phyloP scores from a whole-genome alignment of 139 green algal species.

The Coelastrella sp. region DNA sequence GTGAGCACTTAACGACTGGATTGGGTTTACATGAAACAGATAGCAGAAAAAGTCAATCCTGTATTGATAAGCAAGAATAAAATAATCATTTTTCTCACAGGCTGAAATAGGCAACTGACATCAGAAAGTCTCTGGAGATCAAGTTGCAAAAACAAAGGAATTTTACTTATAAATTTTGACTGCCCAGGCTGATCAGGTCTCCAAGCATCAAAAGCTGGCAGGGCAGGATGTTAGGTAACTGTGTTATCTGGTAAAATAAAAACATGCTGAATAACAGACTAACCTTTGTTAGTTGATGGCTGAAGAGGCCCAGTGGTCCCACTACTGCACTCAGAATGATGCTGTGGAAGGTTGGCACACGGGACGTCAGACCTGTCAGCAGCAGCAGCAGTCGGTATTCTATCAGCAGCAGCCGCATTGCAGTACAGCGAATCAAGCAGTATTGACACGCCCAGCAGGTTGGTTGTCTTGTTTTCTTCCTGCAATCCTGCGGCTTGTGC shows the following conservation, averaged over 20 bases:
- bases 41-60: too few relatives aligned
- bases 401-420: too few relatives aligned
- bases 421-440: neutral
- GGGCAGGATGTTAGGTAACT: neutral
- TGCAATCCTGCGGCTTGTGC: neutral
- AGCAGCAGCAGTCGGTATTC: neutral
- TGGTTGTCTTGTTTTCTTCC: too few relatives aligned
- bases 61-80: too few relatives aligned
- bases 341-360: conserved; percentile 56
- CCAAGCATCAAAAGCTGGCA: neutral
- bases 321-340: conserved; percentile 64
- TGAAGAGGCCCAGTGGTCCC: conserved; percentile 65
- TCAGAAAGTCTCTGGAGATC: neutral
- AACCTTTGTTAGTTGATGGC: conserved; percentile 61
- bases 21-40: too few relatives aligned
- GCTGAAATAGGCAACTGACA: neutral
- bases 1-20: too few relatives aligned
- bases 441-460: neutral
- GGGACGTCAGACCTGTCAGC: conserved; percentile 50
- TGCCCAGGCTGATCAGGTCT: neutral
- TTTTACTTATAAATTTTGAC: too few relatives aligned
- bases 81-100: too few relatives aligned
- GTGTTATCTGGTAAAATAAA: too few relatives aligned
- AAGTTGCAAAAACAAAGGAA: too few relatives aligned
- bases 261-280: neutral